Conservation (phyloP, 2,329 filamentous ascomycete species). For the Cytospora leucostoma region DNA sequence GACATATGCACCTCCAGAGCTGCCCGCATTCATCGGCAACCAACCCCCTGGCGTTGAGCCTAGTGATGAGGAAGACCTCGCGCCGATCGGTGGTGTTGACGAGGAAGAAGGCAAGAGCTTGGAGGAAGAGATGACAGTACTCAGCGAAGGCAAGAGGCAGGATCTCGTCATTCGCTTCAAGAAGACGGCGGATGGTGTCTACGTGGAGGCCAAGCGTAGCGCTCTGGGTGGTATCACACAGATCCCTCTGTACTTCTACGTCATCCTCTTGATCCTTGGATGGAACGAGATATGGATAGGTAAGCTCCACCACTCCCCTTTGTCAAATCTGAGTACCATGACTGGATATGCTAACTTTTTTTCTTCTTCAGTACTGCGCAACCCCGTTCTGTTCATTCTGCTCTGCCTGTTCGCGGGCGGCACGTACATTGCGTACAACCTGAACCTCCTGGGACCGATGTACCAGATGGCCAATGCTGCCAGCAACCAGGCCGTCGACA, state of each 20-base stretch:
- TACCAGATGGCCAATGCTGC: conserved; percentile 93
- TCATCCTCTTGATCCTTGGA: conserved; percentile 82
- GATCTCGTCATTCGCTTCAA: conserved; percentile 95
- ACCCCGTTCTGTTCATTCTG: conserved; percentile 90
- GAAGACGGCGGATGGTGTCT: conserved; percentile 96
- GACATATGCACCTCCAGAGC: conserved; percentile 76
- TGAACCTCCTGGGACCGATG: conserved; percentile 96
- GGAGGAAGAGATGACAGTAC: conserved; percentile 95
- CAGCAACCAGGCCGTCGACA: conserved; percentile 79
- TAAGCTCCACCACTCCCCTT: conserved; percentile 49
- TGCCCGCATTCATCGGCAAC: conserved; percentile 79
- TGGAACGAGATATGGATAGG: conserved; percentile 98
- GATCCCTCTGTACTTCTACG: conserved; percentile 94
- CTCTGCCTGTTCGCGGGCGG: conserved; percentile 74
- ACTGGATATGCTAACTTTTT: conserved; percentile 21
- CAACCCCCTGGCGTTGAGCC: conserved; percentile 73
- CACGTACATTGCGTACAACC: conserved; percentile 86
- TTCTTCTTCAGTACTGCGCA: conserved; percentile 71
- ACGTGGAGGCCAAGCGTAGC: conserved; percentile 95
- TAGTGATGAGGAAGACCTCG: conserved; percentile 86
- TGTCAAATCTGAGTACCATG: conserved; percentile 18
- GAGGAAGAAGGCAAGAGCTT: conserved; percentile 92
- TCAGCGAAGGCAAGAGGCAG: conserved; percentile 85
- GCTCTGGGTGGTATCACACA: conserved; percentile 95
- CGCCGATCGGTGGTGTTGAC: conserved; percentile 89